Evolutionary conservation across 2,329 filamentous ascomycete genomes (phyloP), one percentile per base, ranked within the genome.

Genomic region (Thelonectria rubi): DNA sequence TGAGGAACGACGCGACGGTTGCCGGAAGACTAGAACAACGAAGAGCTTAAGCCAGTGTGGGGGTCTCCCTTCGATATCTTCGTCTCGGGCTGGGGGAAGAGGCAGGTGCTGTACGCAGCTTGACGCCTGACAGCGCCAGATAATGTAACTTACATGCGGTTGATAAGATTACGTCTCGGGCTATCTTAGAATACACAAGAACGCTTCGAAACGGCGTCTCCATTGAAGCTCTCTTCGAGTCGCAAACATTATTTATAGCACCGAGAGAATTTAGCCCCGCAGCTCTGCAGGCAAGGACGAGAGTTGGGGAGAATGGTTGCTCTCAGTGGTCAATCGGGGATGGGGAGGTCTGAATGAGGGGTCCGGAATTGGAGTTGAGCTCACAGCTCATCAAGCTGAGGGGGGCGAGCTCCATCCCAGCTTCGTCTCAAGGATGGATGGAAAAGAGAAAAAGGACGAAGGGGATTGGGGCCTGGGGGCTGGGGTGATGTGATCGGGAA

Each of bases 391-490:
- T 42, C n/a, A 20, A 20, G 39, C 39, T 42, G 39, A 42, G n/a
- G 39, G 17, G 39, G 17, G 39, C 11, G 20, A 45, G 42, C 8
- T 45, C 3, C 8, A 21, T 18, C 21, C 12, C 9, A 50, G 37
- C 50, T 46, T 43, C 24, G 40, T 61, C 42, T 51, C 45, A 24
- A 56, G 58, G 58, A 57, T 61, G 43, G 58, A 61, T 49, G 58
- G 58, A 61, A 51, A 56, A 26, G 40, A 26, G 24, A 61, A 61
- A 55, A 60, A 43, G 58, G 58, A 45, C 58, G 53, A 61, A 61
- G 45, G 58, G 58, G 58, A 61, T 56, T n/a, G n/a, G n/a, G n/a
- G n/a, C n/a, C n/a, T 60, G 32, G 18, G 45, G 34, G 14, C 10
- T 40, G 18, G 42, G 53, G 30, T 37, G 34, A 37, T 37, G 18